phyloP scores from a whole-genome alignment of 129 eudicot species.

The Oenanthe sinensis region DNA sequence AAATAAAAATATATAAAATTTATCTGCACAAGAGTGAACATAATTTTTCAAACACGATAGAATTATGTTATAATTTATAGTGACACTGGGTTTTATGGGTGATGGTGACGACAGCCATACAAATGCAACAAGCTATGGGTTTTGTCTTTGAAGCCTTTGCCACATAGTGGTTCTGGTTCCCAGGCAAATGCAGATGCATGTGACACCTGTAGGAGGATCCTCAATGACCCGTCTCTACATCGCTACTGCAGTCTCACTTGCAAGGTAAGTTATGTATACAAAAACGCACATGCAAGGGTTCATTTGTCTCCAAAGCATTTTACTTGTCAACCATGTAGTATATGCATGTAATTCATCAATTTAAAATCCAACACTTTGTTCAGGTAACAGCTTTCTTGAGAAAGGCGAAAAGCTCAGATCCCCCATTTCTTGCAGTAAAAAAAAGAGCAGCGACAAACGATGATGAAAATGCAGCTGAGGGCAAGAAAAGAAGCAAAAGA shows the following conservation, averaged over 20 bases:
- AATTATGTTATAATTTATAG: not conserved
- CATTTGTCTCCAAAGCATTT: too few relatives aligned
- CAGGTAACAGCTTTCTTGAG: slow-evolving; percentile 16
- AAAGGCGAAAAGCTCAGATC: not conserved
- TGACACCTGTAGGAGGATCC: slow-evolving; percentile 24
- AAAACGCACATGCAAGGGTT: not conserved
- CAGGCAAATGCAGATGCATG: slow-evolving; percentile 27
- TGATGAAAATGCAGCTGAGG: not conserved
- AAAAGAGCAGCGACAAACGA: not conserved
- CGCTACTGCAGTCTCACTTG: slow-evolving; percentile 42
- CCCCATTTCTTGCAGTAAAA: not conserved
- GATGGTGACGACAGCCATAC: slow-evolving; percentile 36
- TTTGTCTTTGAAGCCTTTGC: slow-evolving; percentile 44
- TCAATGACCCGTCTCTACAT: slow-evolving; percentile 22
- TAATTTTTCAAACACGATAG: too few relatives aligned
- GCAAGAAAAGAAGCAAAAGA: slow-evolving; percentile 17
- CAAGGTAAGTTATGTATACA: slow-evolving; percentile 28
- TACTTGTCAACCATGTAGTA: too few relatives aligned
- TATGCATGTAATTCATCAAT: not conserved
- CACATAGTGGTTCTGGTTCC: slow-evolving; percentile 39
- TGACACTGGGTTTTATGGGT: not conserved
- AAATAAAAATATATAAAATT: too few relatives aligned
- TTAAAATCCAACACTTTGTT: not conserved
- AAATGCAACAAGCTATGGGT: slow-evolving; percentile 46
- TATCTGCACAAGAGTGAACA: too few relatives aligned